phyloP scores from a whole-genome alignment of 1,139 yeast species.

The Schwanniomyces etchellsii region DNA sequence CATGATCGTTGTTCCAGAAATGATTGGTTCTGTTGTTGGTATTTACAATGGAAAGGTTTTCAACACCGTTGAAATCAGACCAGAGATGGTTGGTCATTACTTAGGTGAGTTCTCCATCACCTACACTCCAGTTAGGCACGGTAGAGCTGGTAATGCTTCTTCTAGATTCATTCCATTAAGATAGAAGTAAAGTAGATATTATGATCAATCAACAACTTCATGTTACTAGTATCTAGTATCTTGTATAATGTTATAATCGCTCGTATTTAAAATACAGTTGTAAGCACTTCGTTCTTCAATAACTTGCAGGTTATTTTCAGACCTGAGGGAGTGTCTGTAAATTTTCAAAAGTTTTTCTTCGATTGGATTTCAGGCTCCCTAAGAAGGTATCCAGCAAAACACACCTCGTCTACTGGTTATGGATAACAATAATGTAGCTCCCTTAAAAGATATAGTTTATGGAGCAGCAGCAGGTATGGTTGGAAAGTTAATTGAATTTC shows the following conservation, averaged over 20 bases:
- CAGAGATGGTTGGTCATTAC: conserved; percentile 99
- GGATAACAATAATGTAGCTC: conserved; percentile 10
- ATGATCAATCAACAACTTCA: conserved; percentile 5
- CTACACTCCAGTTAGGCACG: conserved; percentile 99
- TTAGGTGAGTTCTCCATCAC: conserved; percentile 99
- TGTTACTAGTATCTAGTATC: conserved; percentile 5
- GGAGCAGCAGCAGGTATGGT: conserved; percentile 70
- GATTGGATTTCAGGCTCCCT: too few species aligned
- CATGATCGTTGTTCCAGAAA: conserved; percentile 98
- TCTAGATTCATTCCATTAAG: conserved; percentile 73
- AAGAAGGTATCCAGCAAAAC: background rate
- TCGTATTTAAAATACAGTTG: conserved; percentile 5
- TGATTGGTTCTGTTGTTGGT: conserved; percentile 99
- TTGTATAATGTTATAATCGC: conserved; percentile 7
- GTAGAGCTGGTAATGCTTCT: conserved; percentile 97
- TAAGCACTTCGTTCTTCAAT: conserved; percentile 1
- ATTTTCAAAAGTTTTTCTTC: too few species aligned
- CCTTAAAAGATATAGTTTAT: conserved; percentile 31
- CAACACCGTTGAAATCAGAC: conserved; percentile 98
- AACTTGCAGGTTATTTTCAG: too few species aligned
- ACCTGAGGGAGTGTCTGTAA: too few species aligned
- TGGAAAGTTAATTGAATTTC: conserved; percentile 84
- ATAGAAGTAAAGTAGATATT: conserved; percentile 15
- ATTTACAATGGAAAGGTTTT: conserved; percentile 99
- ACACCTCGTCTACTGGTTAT: background rate